phyloP scores from a whole-genome alignment of 176 grass and related monocot species.

The Ananas comosus region DNA sequence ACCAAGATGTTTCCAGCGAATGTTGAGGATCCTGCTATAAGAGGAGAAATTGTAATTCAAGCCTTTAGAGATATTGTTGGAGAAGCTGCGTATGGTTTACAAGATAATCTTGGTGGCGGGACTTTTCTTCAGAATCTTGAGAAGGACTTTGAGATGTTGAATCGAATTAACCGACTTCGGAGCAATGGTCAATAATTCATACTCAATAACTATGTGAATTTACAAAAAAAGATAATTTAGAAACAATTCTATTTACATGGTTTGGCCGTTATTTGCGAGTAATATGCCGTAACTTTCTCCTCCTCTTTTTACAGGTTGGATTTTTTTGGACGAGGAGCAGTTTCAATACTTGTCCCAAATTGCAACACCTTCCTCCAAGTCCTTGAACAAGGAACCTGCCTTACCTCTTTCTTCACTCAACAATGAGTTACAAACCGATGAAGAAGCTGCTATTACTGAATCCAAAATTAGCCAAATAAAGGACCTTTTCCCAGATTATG shows the following conservation, averaged over 20 bases:
- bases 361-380: slow-evolving; percentile 37
- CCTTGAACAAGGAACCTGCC: slow-evolving; percentile 38
- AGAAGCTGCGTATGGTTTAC: slow-evolving; percentile 49
- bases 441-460: slow-evolving; percentile 59
- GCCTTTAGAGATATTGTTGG: slow-evolving; percentile 68
- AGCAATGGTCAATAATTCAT: slow-evolving; percentile 43
- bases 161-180: slow-evolving; percentile 40
- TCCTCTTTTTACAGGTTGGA: slow-evolving; percentile 54
- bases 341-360: slow-evolving; percentile 65
- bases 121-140: slow-evolving; percentile 76
- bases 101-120: slow-evolving; percentile 38
- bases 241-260: no score
- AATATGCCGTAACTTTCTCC: not conserved
- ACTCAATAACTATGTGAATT: not conserved
- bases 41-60: slow-evolving; percentile 88
- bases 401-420: slow-evolving; percentile 42
- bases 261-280: no score
- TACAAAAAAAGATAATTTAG: no score
- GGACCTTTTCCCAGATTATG: slow-evolving; percentile 87
- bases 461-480: slow-evolving; percentile 96
- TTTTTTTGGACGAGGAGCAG: slow-evolving; percentile 73
- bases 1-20: slow-evolving; percentile 83
- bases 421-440: slow-evolving; percentile 47
- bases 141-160: slow-evolving; percentile 68
- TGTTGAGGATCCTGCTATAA: slow-evolving; percentile 83